Evolutionary conservation across 78 protist genomes (phyloP), one percentile per base, ranked within the genome.

Genomic region (Tieghemostelium lacteum): DNA sequence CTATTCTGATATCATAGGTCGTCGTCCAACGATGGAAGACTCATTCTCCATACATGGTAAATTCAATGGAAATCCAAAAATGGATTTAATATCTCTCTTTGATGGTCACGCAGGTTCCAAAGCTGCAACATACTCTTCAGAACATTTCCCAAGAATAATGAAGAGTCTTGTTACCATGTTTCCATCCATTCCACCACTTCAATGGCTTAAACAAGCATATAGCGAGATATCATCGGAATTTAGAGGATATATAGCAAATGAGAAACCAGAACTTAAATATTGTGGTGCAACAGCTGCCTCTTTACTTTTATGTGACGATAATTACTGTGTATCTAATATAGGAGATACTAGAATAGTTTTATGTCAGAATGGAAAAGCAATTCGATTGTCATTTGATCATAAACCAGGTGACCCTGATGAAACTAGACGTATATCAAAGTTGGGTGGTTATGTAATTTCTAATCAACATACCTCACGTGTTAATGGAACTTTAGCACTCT

Each of bases 261-360:
- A 83, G 22, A 69, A 64, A 36, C 91, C 64, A 16, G 91, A 83
- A n/a, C 36, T 83, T 5, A 74, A 76, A 36, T 78, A 74, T 34
- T 87, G 80, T 63, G 98, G 98, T 57, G 94, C 98, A 17, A 96
- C 98, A 0, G 95, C 95, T 26, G 75, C 94, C 34, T 63, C 86
- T 12, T 58, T 87, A 4, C 74, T 96, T 10, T 22, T 95, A n/a
- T 4, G 40, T 2, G 75, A 78, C 19, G 63, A 55, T 24, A 28
- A 65, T 39, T 64, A 80, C 42, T 75, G 66, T 54, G 75, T 96
- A 6, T 83, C 95, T n/a, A 95, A 95, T 54, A 93, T 78, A 16
- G 98, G 98, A 19, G 98, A 97, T 74, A 78, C 97, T 54, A 70
- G 97, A 22, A 96, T 94, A 1, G 97, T 97, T 31, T 67, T 94